Conservation (phyloP, 1,284 basidiomycete species). For the Wallemia hederae region DNA sequence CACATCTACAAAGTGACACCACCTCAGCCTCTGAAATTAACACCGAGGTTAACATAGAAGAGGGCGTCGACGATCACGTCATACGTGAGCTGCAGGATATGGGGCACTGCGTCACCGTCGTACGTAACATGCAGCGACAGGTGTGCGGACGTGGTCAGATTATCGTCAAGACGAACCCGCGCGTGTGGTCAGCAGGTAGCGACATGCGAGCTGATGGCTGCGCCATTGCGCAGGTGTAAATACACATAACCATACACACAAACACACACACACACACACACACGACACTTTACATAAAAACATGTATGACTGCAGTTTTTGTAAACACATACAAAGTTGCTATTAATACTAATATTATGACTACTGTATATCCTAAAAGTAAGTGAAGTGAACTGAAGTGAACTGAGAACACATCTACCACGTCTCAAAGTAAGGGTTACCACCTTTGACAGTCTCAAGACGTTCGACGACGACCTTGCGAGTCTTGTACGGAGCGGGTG, state of each 20-base stretch:
- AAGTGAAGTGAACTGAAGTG: neutral
- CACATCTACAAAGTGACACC: slow-evolving; percentile 38
- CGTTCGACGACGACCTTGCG: neutral
- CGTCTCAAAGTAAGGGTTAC: neutral
- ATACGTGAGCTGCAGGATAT: slow-evolving; percentile 38
- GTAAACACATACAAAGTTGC: neutral
- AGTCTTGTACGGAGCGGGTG: neutral
- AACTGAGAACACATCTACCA: neutral
- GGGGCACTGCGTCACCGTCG: slow-evolving; percentile 50
- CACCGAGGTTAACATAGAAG: slow-evolving; percentile 45
- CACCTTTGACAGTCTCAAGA: neutral
- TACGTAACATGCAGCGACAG: slow-evolving; percentile 30
- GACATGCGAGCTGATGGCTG: slow-evolving; percentile 38
- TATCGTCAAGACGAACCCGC: slow-evolving; percentile 30
- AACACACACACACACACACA: too few species aligned
- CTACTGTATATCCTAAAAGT: neutral
- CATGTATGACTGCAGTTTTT: too few species aligned
- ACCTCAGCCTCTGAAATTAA: slow-evolving; percentile 6
- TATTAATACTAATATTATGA: neutral
- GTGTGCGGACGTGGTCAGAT: slow-evolving; percentile 81
- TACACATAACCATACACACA: too few species aligned
- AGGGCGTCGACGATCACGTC: slow-evolving; percentile 35
- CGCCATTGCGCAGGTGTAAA: slow-evolving; percentile 10
- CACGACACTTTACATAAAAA: too few species aligned
- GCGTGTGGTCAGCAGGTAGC: slow-evolving; percentile 63